phyloP scores from a whole-genome alignment of 2,329 filamentous ascomycete species.

The Alternaria gansuensis region DNA sequence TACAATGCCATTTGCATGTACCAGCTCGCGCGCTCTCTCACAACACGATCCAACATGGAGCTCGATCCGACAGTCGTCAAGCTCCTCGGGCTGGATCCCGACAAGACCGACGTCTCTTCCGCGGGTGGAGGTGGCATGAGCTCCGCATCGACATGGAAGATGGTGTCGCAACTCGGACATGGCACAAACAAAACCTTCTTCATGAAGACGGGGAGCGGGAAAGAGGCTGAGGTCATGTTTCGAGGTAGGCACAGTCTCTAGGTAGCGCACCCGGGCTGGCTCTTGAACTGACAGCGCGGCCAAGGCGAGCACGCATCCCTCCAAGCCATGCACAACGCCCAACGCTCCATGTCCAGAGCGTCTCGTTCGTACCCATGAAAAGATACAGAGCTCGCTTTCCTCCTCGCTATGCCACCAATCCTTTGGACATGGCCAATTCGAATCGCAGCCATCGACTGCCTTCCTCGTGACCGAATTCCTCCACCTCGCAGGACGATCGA shows the following conservation, averaged over 20 bases:
- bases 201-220: conserved; percentile 73
- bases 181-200: conserved; percentile 69
- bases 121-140: conserved; percentile 73
- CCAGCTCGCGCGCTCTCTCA: neutral
- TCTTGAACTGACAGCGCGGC: conserved; percentile 21
- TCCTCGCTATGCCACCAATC: conserved; percentile 79
- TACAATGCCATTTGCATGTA: conserved; percentile 2
- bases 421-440: conserved; percentile 72
- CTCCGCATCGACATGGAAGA: conserved; percentile 70
- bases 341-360: no score
- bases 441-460: conserved; percentile 58
- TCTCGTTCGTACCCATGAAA: no score
- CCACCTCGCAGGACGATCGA: conserved; percentile 57
- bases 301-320: conserved; percentile 83
- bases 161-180: conserved; percentile 58
- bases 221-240: conserved; percentile 73
- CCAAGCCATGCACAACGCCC: conserved; percentile 76
- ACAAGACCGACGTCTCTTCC: conserved; percentile 63
- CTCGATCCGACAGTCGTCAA: conserved; percentile 70
- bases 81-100: conserved; percentile 67
- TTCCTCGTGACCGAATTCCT: conserved; percentile 81
- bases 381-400: no score
- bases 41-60: conserved; percentile 48
- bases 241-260: conserved; percentile 57
- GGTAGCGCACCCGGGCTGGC: neutral